Evolutionary conservation across 805 yeast species (phyloP), one percentile per base, ranked within the genome.

Genomic region (Lachancea meyersii): DNA sequence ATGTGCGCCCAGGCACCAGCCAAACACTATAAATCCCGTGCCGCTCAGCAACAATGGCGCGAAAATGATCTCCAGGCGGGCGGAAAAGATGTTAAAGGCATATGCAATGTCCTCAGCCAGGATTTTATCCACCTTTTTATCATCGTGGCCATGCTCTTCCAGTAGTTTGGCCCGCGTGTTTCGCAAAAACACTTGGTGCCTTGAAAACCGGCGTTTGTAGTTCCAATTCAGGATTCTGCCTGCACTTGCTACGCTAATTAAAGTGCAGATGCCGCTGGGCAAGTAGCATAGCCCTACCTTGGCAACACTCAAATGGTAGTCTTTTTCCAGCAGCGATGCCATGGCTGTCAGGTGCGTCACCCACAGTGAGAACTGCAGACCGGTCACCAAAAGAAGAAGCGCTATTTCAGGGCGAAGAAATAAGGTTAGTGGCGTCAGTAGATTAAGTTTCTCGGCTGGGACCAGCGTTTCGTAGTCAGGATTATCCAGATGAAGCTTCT

Each of bases 211-310:
- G 5, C 47, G 45, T 31, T 53, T 47, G 50, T 69, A 70, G 36
- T 60, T 59, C 58, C 62, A 60, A 52, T 84, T 80, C 51, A 84
- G 55, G 3, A 76, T 32, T 48, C 69, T 65, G 1, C 95, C 95
- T 3, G 79, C 62, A 0, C 57, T 27, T 0, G 86, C 47, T 0
- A 89, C 75, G 19, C 91, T 86, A 0, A 69, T 31, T 13, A 84
- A 58, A 3, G 86, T 76, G 9, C 82, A 82, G 0, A 76, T 50
- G 13, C 96, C 96, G 17, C 82, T 78, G 3, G 95, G 83, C 32
- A 87, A 67, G 54, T 79, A 87, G 43, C 86, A 77, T 14, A 78
- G 61, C 3, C 95, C 95, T 31, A 85, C 76, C 35, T 76, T 69
- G 35, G 76, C 63, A 1, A 79, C 73, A 1, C 71, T 49, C 46